Evolutionary conservation across 2,329 filamentous ascomycete genomes (phyloP), one percentile per base, ranked within the genome.

Genomic region (Clathrospora elynae): DNA sequence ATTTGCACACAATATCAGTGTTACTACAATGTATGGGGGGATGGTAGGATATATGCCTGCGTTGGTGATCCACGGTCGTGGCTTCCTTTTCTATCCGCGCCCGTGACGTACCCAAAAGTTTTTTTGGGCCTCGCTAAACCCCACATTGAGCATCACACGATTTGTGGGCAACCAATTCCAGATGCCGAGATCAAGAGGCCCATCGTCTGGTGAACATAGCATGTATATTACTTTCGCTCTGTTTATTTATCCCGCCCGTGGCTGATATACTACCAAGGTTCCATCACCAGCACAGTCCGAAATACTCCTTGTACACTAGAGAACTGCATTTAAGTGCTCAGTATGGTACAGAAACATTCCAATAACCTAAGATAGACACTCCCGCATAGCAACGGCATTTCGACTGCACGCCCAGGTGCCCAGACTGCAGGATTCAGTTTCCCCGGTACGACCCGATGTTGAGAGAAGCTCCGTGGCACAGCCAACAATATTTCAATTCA

Each of bases 71-170:
- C 26, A 37, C 3, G 20, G 44, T 45, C 31, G 49, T 42, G 42
- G 53, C 19, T 51, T 40, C 48, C 46, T 54, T 53, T 58, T 55
- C 47, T 46, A 53, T 42, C 44, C 53, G 53, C 20, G 20, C 18
- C 32, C 33, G 46, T 46, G 22, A 49, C 28, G 43, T 53, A 43
- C 48, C 53, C 51, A 61, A 46, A 53, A 50, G 54, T 57, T 38
- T 53, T 61, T 61, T 55, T 53, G 47, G 46, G 7, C 24, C 48
- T 49, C 48, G 54, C 56, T 55, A 57, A 53, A 58, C 56, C 58
- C 58, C 58, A 61, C 58, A 58, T 46, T 49, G 42, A 25, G 43
- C 35, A 46, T 46, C 51, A 33, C 51, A 49, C 53, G n/a, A n/a
- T n/a, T n/a, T 51, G 34, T 52, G 38, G 46, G 18, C 39, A 44